Base-by-base conservation (phyloP, 2,329 filamentous ascomycete species). In the Talaromyces sp. region DNA sequence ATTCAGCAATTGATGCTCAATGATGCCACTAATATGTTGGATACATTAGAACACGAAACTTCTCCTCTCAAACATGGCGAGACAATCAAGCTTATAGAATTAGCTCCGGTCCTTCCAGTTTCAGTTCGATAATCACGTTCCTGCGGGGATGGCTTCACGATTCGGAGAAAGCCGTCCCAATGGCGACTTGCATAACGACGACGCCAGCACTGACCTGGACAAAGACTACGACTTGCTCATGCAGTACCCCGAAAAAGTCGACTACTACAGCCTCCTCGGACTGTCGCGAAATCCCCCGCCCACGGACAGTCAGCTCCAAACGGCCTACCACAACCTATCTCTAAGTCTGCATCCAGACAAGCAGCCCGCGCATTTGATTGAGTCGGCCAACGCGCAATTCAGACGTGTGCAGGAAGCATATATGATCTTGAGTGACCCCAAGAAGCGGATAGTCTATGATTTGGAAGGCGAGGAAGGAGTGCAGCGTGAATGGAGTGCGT, bases 281-380 rank as follows among this genome's bases (percentile, higher is more conserved):
- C 72, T 80, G 14, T 66, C 75, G 11, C 72, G 72, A 59, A 65
- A 72, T 4, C 77, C 77, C n/a, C 70, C 76, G 1, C 77, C 77
- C 1, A 75, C 73, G 35, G 75, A 77, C 7, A 65, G 76, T 28
- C 71, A 78, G 48, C 76, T 80, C 58, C 76, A 77, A 28, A 74
- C 77, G 44, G 78, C 78, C n/a, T 79, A 79, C 66, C 75, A 75
- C 57, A 75, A 69, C 33, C 67, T 80, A 61, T 76, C 75, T 8
- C 71, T 79, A 25, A 78, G 74, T 65, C 79, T 80, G 62, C 78
- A 80, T 58, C 78, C 78, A 18, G 78, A 80, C 66, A 79, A 79
- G 65, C 78, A 80, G 60, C 77, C 77, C 4, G 57, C 70, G 40
- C 70, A 77, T 44, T 67, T 75, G 37, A 74, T 70, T 42, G 72